Evolutionary conservation across 2,329 filamentous ascomycete species (phyloP).

Genomic region (Alternaria ethzedia): DNA sequence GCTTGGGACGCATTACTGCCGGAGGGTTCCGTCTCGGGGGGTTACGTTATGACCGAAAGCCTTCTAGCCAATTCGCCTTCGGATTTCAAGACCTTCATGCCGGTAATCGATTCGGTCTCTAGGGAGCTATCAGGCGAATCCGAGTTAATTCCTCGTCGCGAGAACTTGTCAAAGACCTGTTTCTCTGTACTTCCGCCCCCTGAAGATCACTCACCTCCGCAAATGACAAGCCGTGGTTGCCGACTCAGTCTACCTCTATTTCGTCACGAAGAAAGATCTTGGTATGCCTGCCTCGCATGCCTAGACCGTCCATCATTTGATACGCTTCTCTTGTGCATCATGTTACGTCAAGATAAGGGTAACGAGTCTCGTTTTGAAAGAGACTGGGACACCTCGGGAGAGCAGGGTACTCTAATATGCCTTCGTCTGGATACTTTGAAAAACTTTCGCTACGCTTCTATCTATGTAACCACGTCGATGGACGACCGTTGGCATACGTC

Average conservation of each 20-base stretch:
- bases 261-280: fast-evolving
- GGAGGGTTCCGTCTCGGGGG: too few species aligned
- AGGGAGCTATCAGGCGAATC: too few species aligned
- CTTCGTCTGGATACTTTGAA: background rate
- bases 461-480: background rate
- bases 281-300: background rate
- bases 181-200: background rate
- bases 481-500: too few species aligned
- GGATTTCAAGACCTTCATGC: background rate
- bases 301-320: background rate
- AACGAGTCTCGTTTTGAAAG: background rate
- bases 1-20: background rate
- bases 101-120: background rate
- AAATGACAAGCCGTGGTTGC: background rate
- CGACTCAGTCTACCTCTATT: background rate
- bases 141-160: background rate
- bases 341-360: background rate
- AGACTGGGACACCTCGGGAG: background rate
- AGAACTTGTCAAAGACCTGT: background rate
- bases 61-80: background rate
- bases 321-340: background rate
- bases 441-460: background rate
- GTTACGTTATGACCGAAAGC: background rate
- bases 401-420: background rate
- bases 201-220: background rate